Evolutionary conservation across 106 monocot species (phyloP), one percentile per base, ranked within the genome.

Genomic region (Dendrobium huoshanense): DNA sequence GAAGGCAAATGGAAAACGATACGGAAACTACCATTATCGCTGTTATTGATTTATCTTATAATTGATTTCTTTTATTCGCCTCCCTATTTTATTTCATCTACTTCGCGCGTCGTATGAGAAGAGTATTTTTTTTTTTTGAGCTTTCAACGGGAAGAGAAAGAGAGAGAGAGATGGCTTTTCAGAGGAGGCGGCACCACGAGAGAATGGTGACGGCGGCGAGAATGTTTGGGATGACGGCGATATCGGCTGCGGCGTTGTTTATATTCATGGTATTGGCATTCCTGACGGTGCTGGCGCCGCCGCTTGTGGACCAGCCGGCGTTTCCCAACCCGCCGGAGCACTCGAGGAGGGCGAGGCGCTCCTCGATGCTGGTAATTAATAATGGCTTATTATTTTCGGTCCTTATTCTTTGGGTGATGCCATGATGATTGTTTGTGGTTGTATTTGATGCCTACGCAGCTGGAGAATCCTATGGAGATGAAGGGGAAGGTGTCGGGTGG

Each of bases 381-480:
- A 75, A 75, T 31, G 74, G 74, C 20, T 75, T 44, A 6, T 75
- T 37, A 15, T 72, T 37, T 37, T 72, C 17, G 17, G 24, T 68
- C 67, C 9, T 10, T 68, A 33, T 68, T 68, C 67, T 8, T 3
- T 33, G 20, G 70, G 13, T 11, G 1, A 70, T 33, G 10, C 15
- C n/a, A 42, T 19, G 74, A 43, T 74, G 41, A 20, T 7, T 75
- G 13, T 41, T 75, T 4, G 8, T 74, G 18, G 18, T n/a, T 74
- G 41, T 42, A 2, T 74, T 74, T 43, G 43, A 75, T 31, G 41
- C 19, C 13, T 20, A 75, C 20, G 40, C 40, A 82, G 64, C 7
- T 82, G 41, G 73, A 77, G 37, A 82, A 82, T 18, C 45, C 67
- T 15, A 67, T 77, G 48, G 77, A 75, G 65, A n/a, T 45, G 18